Base-by-base conservation (phyloP, 2,329 filamentous ascomycete species). In the Fusarium fujikuroi region DNA sequence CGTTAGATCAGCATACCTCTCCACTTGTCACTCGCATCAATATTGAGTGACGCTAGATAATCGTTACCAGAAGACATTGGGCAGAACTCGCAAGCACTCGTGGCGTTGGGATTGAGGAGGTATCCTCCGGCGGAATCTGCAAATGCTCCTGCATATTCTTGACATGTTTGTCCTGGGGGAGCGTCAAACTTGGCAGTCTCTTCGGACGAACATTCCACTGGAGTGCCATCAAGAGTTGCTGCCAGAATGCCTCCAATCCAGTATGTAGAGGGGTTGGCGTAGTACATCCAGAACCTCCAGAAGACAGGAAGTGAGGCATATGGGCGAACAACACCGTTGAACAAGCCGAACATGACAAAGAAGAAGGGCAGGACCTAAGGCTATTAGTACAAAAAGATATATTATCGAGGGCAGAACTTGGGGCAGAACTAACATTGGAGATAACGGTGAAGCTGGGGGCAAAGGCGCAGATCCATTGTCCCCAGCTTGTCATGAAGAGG, bases 401-500 rank as follows among this genome's bases (percentile, higher is more conserved):
- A 37, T 15, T 11, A 7, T 19, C 16, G 32, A 16, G 40, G 16
- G 12, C 16, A 56, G 28, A 37, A 23, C 15, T n/a, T 9, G 0
- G 6, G 6, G 11, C 30, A 6, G 3, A 7, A 79, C 83, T 82
- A 69, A 82, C 83, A 77, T 95, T 94, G 47, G 90, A 90, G 73
- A 95, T 94, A 71, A 94, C 92, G 2, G 92, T 93, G 82, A 94
- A 94, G 44, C 87, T 91, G 0, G 93, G 93, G 1, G 93, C 92
- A 80, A 95, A 95, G 2, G 94, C 93, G 71, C 91, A 93, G 75
- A 96, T 94, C 92, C 92, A 95, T 79, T 95, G 93, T 25, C 92
- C 94, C 93, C 91, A 95, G 74, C 86, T 90, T 37, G 87, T 88
- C 80, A 91, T 88, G 86, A 95, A 95, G 12, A 95, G 81, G 84